A percentile compares a stretch with the other conserved stretches of the same genome.
These are phyloP conservation scores for Penicillium longicatenatum DNA, from an alignment of 495 filamentous ascomycete species.

Conservation along the genomic window DNA sequence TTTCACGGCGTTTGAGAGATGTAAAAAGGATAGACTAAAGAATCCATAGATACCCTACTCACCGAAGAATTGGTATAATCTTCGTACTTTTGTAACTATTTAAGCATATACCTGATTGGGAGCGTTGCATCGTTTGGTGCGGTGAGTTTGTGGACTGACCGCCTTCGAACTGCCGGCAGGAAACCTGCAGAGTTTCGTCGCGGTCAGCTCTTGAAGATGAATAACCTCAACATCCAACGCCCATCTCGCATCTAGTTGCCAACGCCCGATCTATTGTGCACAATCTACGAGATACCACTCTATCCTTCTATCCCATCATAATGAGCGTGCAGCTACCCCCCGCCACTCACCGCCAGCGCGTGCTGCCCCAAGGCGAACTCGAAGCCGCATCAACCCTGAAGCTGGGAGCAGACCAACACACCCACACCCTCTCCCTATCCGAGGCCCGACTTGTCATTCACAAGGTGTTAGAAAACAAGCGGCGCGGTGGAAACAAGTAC, in stretches of 20 bases:
- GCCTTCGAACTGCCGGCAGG: constrained; percentile 21
- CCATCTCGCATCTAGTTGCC: not conserved
- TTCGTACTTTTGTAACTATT: not conserved
- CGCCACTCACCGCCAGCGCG: constrained; percentile 71
- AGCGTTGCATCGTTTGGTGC: not conserved
- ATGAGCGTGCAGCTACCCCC: constrained; percentile 48
- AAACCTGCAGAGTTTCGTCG: constrained; percentile 22
- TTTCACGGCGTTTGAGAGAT: constrained; percentile 16
- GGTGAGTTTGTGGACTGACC: constrained; percentile 19
- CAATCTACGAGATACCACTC: not conserved
- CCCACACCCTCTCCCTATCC: constrained; percentile 82
- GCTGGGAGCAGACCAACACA: constrained; percentile 89
- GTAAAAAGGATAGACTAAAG: constrained; percentile 7
- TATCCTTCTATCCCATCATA: not conserved
- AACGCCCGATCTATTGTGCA: not conserved
- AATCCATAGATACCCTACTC: constrained; percentile 12
- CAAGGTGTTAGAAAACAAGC: constrained; percentile 71
- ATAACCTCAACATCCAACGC: constrained; percentile 3
- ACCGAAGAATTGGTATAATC: not conserved
- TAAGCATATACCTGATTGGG: not conserved
- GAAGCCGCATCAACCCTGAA: constrained; percentile 79
- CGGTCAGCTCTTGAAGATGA: not conserved
- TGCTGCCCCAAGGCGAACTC: constrained; percentile 76
- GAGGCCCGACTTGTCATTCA: constrained; percentile 92
- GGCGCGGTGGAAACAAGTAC: constrained; percentile 47